Evolutionary conservation across 768 basidiomycete species (phyloP), one percentile per base, ranked within the genome.

Genomic region (Mrakia gelida): DNA sequence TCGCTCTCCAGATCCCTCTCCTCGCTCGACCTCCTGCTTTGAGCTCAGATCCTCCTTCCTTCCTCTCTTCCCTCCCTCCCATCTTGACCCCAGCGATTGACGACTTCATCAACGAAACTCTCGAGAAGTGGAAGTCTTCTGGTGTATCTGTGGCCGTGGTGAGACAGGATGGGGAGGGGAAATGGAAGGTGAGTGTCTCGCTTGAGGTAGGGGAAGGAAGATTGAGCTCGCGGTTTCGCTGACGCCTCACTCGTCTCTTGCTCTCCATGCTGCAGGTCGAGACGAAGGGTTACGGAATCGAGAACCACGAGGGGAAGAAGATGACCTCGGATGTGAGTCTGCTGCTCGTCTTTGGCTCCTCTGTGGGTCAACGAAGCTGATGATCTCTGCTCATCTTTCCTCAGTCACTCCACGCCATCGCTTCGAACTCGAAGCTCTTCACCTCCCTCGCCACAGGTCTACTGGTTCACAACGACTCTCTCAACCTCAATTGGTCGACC

Each of bases 351-450:
- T 28, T 3, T 38, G 38, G 8, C 38, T 41, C 26, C 8, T n/a
- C n/a, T 38, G 21, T 8, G 43, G n/a, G 26, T 23, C 18, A 8
- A 1, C 38, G 9, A 41, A 59, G 41, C 45, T 28, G 18, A n/a
- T 28, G 23, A 32, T 56, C n/a, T 26, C 32, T 59, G 32, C n/a
- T 52, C 49, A 15, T 3, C 18, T 63, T 41, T 26, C 21, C 32
- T 1, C 63, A 82, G 83, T 80, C 82, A 3, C 75, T 80, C 18
- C 82, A 82, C 74, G 59, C 76, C 13, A 82, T 84, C 68, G 84
- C 82, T 2, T 82, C 82, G 32, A 83, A 82, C 70, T 82, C 82
- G 1, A 84, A 84, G 76, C 76, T 83, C 15, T 83, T 84, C 75
- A 80, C 80, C 0, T 79, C 80, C 0, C 41, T 82, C 8, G 70